phyloP scores from a whole-genome alignment of 2,329 filamentous ascomycete genomes.

The Ophiocordyceps sinensis region DNA sequence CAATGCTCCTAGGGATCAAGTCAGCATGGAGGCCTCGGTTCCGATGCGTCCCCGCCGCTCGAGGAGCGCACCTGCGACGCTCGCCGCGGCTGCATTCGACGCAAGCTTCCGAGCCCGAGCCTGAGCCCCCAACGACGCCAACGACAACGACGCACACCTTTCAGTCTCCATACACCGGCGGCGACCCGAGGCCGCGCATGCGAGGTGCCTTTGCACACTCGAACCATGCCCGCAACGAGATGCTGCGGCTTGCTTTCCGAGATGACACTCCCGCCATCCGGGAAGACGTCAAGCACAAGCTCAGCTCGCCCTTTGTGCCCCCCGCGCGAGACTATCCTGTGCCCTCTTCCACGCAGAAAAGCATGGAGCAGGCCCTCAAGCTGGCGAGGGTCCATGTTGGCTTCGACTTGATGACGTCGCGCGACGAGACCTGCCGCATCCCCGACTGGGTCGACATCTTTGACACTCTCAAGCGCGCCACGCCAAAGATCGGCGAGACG shows the following conservation, averaged over 20 bases:
- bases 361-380: conserved; percentile 7
- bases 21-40: conserved; percentile 24
- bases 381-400: conserved; percentile 21
- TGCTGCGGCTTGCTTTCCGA: conserved; percentile 16
- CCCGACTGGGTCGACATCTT: conserved; percentile 27
- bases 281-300: conserved; percentile 8
- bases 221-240: conserved; percentile 11
- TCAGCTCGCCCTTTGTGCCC: conserved; percentile 13
- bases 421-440: conserved; percentile 12
- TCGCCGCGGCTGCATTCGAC: not conserved
- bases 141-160: too few species aligned
- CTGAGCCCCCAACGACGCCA: too few species aligned
- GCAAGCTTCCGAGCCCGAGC: too few species aligned
- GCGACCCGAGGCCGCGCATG: not conserved
- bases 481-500: conserved; percentile 16
- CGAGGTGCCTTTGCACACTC: not conserved
- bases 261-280: conserved; percentile 7
- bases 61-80: not conserved
- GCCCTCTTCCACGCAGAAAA: conserved; percentile 8
- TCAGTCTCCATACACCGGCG: too few species aligned
- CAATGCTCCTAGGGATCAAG: conserved; percentile 31
- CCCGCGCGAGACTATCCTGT: conserved; percentile 14
- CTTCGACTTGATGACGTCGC: conserved; percentile 17
- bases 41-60: not conserved
- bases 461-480: conserved; percentile 20